phyloP scores from a whole-genome alignment of 208 protist species.

The Naegleria fowleri region DNA sequence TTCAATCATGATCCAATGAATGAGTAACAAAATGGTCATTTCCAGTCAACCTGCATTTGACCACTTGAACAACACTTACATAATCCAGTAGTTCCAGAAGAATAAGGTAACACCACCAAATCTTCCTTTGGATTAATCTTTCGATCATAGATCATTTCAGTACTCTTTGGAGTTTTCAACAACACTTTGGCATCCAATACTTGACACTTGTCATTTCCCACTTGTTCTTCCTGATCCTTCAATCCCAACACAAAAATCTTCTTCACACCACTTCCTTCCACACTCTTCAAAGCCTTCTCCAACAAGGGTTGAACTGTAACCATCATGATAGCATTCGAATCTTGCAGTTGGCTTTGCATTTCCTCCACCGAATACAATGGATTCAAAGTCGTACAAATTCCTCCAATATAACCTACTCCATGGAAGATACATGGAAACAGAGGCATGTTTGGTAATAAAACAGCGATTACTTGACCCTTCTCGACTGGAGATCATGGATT shows the following conservation, averaged over 20 bases:
- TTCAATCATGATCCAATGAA: too few species aligned
- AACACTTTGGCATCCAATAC: background rate
- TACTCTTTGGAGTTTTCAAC: background rate
- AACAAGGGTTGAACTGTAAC: constrained; percentile 1
- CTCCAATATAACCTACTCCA: constrained; percentile 22
- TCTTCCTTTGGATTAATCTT: constrained; percentile 13
- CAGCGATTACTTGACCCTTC: background rate
- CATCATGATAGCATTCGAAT: constrained; percentile 23
- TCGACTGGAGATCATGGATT: too few species aligned
- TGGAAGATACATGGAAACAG: background rate
- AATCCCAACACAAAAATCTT: constrained; percentile 2
- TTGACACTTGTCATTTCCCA: background rate
- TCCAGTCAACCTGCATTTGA: too few species aligned
- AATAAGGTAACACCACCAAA: constrained; percentile 33
- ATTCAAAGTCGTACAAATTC: constrained; percentile 33
- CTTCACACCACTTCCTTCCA: background rate
- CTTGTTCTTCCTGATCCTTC: background rate
- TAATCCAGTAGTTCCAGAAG: constrained; percentile 44
- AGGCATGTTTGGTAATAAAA: background rate
- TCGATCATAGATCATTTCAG: background rate
- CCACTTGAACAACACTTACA: background rate
- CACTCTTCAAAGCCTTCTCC: background rate
- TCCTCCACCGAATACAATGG: constrained; percentile 35
- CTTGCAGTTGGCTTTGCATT: constrained; percentile 30
- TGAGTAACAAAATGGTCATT: too few species aligned